Conservation (phyloP, 164 flowering plant genomes). For the Macadamia integrifolia region DNA sequence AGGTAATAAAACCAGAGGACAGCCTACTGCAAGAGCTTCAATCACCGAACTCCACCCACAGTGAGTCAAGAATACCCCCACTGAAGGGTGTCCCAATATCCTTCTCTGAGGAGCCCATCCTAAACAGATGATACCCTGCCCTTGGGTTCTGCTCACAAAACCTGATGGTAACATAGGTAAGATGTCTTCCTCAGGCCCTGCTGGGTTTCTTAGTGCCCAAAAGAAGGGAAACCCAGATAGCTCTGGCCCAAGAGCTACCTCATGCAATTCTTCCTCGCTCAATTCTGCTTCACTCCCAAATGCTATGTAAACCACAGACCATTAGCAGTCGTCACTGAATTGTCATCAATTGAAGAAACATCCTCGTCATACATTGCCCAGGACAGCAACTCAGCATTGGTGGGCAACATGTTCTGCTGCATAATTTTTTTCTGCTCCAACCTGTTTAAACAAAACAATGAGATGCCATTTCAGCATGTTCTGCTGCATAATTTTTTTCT, state of each 20-base stretch:
- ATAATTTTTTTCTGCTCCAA: too few species aligned
- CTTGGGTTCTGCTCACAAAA: conserved; percentile 22
- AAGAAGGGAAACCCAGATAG: conserved; percentile 31
- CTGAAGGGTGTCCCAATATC: conserved; percentile 42
- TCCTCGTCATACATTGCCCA: too few species aligned
- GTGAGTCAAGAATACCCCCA: conserved; percentile 57
- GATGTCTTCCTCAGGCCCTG: conserved; percentile 9
- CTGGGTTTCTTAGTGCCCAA: conserved; percentile 24
- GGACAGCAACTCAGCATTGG: too few species aligned
- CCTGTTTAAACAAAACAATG: too few species aligned
- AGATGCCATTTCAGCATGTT: too few species aligned
- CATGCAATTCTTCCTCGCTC: conserved; percentile 24
- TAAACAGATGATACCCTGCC: conserved; percentile 30
- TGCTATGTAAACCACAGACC: too few species aligned
- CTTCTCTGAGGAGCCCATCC: conserved; percentile 55
- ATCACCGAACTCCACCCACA: too few species aligned
- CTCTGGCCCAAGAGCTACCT: conserved; percentile 57
- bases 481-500: too few species aligned
- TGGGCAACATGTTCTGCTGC: too few species aligned
- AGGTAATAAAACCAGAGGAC: conserved; percentile 39
- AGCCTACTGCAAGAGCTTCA: conserved; percentile 36
- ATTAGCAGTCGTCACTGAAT: too few species aligned
- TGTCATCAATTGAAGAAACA: too few species aligned
- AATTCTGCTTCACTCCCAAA: conserved; percentile 37
- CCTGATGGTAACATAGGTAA: conserved; percentile 28